phyloP scores from a whole-genome alignment of 2,329 filamentous ascomycete species.

The Pseudogymnoascus sp. region DNA sequence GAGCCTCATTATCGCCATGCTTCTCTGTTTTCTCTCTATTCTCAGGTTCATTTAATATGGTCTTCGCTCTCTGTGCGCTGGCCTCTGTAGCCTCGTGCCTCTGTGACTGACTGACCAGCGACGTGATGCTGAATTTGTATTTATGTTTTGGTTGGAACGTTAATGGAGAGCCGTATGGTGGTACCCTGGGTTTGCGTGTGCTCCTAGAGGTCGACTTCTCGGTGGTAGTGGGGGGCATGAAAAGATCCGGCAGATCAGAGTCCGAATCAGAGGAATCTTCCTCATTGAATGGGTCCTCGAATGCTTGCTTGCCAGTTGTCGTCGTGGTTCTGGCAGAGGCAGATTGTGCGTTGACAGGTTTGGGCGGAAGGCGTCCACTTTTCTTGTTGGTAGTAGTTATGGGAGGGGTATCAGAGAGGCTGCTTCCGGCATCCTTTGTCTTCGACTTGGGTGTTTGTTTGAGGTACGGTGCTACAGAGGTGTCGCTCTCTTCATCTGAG shows the following conservation, averaged over 20 bases:
- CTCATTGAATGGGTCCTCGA: background rate
- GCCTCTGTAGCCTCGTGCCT: constrained; percentile 53
- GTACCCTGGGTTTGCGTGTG: constrained; percentile 29
- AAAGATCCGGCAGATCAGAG: constrained; percentile 11
- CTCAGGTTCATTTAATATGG: constrained; percentile 25
- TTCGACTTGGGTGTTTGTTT: background rate
- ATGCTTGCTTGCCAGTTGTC: background rate
- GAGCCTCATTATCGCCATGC: constrained; percentile 9
- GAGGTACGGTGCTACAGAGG: background rate
- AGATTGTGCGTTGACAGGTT: background rate
- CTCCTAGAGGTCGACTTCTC: background rate
- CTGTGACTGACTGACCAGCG: constrained; percentile 51
- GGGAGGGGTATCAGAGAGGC: background rate
- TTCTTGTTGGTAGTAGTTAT: background rate
- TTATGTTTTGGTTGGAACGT: constrained; percentile 38
- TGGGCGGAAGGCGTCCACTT: background rate
- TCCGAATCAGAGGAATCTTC: background rate
- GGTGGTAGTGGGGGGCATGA: constrained; percentile 10
- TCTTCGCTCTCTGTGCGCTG: constrained; percentile 38
- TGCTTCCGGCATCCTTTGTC: background rate
- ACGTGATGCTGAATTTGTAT: constrained; percentile 57
- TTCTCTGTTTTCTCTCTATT: constrained; percentile 22
- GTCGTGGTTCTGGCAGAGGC: background rate
- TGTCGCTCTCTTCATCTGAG: constrained; percentile 6
- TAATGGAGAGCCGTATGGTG: constrained; percentile 40